Evolutionary conservation across 306 rosid genomes (phyloP), one percentile per base, ranked within the genome.

Genomic region (Parietaria judaica): DNA sequence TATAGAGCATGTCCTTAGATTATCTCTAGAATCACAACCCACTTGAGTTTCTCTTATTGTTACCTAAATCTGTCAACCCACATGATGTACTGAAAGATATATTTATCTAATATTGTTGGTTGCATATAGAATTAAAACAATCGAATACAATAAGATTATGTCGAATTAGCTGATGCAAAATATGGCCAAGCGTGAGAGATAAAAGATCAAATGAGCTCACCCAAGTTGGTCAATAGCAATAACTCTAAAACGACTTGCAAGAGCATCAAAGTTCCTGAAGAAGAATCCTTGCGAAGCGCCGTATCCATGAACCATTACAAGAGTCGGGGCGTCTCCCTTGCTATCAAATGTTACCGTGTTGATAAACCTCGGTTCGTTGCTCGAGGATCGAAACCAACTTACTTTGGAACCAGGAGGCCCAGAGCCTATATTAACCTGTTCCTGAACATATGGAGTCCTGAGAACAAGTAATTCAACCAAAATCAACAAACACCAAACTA

Each of bases 141-240:
- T 6, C 34, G 23, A 39, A 14, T 38, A 14, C 48, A 39, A 58
- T 12, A 5, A n/a, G 16, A 34, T 60, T 39, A 60, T 23, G 31
- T 23, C 31, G 31, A 23, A 23, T 23, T 23, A 23, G 31, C 2
- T 23, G 31, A 23, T 23, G 14, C 14, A 11, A 9, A 8, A 62
- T 46, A 11, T 6, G 6, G 10, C 3, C 3, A 31, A 60, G 46
- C 39, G 41, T 12, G 15, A 43, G 44, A 48, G 15, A 63, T 41
- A 59, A 16, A 70, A 43, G 65, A 65, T 15, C 70, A 54, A 54
- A 14, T 49, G 51, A 60, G 67, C 88, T 82, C 61, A 94, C 99
- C 99, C 99, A 55, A 94, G 81, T 69, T 94, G 99, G 84, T 94
- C 99, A 52, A 94, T 63, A 53, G 99, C 99, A 50, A 94, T 74